Base-by-base conservation (phyloP, 2,329 filamentous ascomycete genomes). In the Aspergillus sp. region DNA sequence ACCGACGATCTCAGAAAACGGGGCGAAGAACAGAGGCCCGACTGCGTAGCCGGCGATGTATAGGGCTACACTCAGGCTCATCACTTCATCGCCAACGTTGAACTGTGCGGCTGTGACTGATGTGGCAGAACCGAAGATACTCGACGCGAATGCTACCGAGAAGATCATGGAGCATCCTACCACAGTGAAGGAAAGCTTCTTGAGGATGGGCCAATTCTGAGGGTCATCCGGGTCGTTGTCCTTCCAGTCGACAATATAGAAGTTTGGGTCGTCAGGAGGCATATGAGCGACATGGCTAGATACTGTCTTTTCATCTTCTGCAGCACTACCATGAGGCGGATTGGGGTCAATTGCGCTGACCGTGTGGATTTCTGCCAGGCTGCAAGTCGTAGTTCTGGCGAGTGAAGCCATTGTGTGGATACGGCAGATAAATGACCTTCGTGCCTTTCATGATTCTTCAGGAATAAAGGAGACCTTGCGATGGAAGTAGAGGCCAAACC, bases 21-120 rank as follows among this genome's bases (percentile, higher is more conserved):
- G 74, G 4, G 70, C 74, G 16, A 41, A 41, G 38, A 41, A 17
- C 58, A 71, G 54, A 0, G 61, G 61, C n/a, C 61, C 61, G 3
- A 60, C 50, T 4, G 61, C 52, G 16, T n/a, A 41, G 4, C 38
- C 38, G 38, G 38, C 38, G 11, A 41, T 72, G 53, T 79, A 80
- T 1, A 81, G 66, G 0, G 73, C 73, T 0, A 75, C 76, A 0
- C 76, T 77, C 2, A 82, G 61, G 1, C 74, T 76, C 53, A 77
- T 78, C 2, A 80, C 73, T 47, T 78, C 73, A 2, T 59, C 61
- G 2, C 73, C 72, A 3, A 80, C 76, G 17, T 63, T 58, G 51
- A 73, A 82, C 35, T 74, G 51, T 20, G 62, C 45, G 6, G 76
- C 66, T 0, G 73, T 75, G 14, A 64, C 64, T n/a, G 46, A 26